Evolutionary conservation across 2,329 filamentous ascomycete species (phyloP).

Genomic region (Venturia oleaginea): DNA sequence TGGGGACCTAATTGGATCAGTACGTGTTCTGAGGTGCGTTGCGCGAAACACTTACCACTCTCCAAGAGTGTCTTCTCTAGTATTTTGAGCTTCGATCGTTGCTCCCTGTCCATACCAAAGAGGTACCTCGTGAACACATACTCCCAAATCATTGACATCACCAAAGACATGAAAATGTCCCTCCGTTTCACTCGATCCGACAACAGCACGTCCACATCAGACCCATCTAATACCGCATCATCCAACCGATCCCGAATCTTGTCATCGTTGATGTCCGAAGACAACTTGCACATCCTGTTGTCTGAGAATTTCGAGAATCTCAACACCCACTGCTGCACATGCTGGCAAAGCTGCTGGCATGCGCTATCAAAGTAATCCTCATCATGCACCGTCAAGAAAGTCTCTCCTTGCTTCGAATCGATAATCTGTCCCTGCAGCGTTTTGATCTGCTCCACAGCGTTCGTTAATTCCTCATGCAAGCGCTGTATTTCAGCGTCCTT

Average conservation of each 20-base stretch:
- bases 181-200: conserved; percentile 78
- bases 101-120: conserved; percentile 96
- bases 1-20: conserved; percentile 46
- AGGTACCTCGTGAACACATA: conserved; percentile 96
- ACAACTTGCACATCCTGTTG: conserved; percentile 74
- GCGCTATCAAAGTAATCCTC: conserved; percentile 93
- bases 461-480: conserved; percentile 68
- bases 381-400: conserved; percentile 72
- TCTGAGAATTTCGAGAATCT: conserved; percentile 98
- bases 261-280: conserved; percentile 78
- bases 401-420: conserved; percentile 49
- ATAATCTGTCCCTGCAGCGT: conserved; percentile 52
- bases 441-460: conserved; percentile 54
- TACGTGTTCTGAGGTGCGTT: conserved; percentile 15
- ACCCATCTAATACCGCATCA: conserved; percentile 87
- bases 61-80: conserved; percentile 87
- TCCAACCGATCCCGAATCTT: conserved; percentile 91
- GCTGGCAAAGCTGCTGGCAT: conserved; percentile 89
- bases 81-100: conserved; percentile 92
- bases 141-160: conserved; percentile 99
- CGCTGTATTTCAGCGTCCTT: conserved; percentile 78
- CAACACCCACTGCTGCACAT: conserved; percentile 95
- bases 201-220: conserved; percentile 82
- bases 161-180: conserved; percentile 96
- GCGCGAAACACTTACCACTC: conserved; percentile 46